phyloP scores from a whole-genome alignment of 1,284 basidiomycete genomes.

The Ustilago shanxiensis region DNA sequence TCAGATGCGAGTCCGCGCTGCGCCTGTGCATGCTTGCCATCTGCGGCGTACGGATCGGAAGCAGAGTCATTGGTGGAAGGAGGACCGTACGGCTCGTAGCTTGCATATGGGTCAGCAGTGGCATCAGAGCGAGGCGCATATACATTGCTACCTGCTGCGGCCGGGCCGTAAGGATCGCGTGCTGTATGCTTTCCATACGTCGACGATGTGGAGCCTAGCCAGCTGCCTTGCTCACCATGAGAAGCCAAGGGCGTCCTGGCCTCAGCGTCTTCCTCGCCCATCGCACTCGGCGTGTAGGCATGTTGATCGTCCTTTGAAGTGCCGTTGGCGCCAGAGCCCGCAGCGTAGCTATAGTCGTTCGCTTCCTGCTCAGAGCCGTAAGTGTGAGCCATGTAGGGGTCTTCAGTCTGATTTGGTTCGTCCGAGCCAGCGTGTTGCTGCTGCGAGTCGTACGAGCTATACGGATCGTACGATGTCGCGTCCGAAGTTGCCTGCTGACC shows the following conservation, averaged over 20 bases:
- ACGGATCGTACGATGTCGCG: slow-evolving; percentile 9
- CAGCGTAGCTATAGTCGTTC: slow-evolving; percentile 9
- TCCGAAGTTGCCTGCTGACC: slow-evolving; percentile 5
- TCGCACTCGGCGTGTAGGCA: background rate
- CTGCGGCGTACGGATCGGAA: slow-evolving; percentile 18
- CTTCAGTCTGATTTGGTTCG: slow-evolving; percentile 9
- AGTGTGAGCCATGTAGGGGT: slow-evolving; percentile 12
- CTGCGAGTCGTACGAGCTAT: slow-evolving; percentile 12
- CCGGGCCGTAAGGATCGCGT: slow-evolving; percentile 19
- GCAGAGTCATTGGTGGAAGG: slow-evolving; percentile 9
- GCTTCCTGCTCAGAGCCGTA: background rate
- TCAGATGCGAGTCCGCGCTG: background rate
- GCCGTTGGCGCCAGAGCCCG: slow-evolving; percentile 1
- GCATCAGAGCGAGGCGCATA: slow-evolving; percentile 2
- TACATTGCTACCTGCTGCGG: slow-evolving; percentile 9
- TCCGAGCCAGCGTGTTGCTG: slow-evolving; percentile 9
- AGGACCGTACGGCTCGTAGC: slow-evolving; percentile 23
- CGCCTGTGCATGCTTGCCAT: background rate
- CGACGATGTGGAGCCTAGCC: slow-evolving; percentile 19
- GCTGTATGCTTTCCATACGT: slow-evolving; percentile 12
- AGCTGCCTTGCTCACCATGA: slow-evolving; percentile 23
- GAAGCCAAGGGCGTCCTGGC: slow-evolving; percentile 33
- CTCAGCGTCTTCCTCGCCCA: slow-evolving; percentile 24
- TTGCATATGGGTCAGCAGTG: slow-evolving; percentile 9
- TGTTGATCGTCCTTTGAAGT: background rate